Evolutionary conservation across 169 alveolate genomes (phyloP), one percentile per base, ranked within the genome.

Genomic region (Plasmodium chabaudi): DNA sequence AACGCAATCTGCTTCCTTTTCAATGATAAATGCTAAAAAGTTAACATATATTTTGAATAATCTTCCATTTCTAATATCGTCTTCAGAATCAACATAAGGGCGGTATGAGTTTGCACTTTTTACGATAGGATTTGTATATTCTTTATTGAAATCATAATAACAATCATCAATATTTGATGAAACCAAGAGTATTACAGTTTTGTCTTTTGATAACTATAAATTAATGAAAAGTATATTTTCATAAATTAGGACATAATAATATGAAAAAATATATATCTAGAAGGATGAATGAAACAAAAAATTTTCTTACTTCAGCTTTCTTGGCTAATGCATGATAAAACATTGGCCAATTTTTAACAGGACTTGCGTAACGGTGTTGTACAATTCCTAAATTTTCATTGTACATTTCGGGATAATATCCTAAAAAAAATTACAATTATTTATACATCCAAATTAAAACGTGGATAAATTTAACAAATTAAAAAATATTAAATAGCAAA

Each of bases 321-420:
- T 75, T 73, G 13, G 70, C 89, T 34, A 79, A 51, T 65, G 55
- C 51, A 61, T 79, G 67, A 79, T 65, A 79, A 51, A 65, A 79
- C 53, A 82, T 79, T 25, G 71, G 82, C 15, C 67, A 67, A 25
- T 51, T 64, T 34, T 69, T 79, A 15, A 79, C 25, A 39, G 70
- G 51, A 9, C 89, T 79, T 51, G 49, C 65, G 55, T 79, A 79
- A 42, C 71, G 65, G 57, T 79, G 89, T 79, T 67, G 75, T 47
- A 79, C 13, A 39, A 79, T 59, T 27, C 65, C 55, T 79, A 67
- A 46, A 47, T 79, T 59, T 25, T 65, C 34, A 67, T 79, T 57
- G 27, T 79, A 79, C 25, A 79, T 49, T n/a, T 71, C 82, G 4
- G 34, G 27, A 27, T 51, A 51, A 27, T 23, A 51, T 19, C 89